phyloP scores from a whole-genome alignment of 139 green algal genomes.

The Coelastrella sp. region DNA sequence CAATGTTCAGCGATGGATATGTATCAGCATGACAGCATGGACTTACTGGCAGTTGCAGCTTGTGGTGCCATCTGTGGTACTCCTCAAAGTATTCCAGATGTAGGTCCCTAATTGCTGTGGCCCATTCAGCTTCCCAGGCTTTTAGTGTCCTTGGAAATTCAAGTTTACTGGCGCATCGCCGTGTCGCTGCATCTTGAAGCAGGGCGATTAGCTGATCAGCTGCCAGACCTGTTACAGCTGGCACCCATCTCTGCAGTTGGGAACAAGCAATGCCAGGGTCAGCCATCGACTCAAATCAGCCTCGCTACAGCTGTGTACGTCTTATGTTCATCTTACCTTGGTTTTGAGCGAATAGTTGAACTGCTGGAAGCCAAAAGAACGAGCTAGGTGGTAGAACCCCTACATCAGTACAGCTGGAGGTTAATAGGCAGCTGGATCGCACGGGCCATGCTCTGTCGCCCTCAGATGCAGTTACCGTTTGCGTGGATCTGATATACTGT shows the following conservation, averaged over 20 bases:
- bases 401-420: not conserved
- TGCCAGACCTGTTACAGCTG: conserved; percentile 22
- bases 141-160: not conserved
- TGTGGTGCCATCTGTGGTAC: not conserved
- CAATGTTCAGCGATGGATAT: not conserved
- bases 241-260: conserved; percentile 18
- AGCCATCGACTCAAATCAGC: too few species aligned
- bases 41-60: conserved; percentile 18
- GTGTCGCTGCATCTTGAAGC: conserved; percentile 16
- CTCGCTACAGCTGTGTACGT: too few species aligned
- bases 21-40: not conserved
- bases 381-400: not conserved
- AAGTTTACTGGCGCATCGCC: not conserved
- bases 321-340: not conserved
- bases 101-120: not conserved
- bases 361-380: conserved; percentile 22
- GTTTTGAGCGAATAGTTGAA: conserved; percentile 16
- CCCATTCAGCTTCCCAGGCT: not conserved
- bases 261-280: too few species aligned
- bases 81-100: conserved; percentile 38
- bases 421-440: too few species aligned
- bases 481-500: not conserved
- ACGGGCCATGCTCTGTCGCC: not conserved
- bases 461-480: not conserved
- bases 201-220: conserved; percentile 17